Conservation (phyloP, 805 yeast genomes). For the Pichia kluyveri region DNA sequence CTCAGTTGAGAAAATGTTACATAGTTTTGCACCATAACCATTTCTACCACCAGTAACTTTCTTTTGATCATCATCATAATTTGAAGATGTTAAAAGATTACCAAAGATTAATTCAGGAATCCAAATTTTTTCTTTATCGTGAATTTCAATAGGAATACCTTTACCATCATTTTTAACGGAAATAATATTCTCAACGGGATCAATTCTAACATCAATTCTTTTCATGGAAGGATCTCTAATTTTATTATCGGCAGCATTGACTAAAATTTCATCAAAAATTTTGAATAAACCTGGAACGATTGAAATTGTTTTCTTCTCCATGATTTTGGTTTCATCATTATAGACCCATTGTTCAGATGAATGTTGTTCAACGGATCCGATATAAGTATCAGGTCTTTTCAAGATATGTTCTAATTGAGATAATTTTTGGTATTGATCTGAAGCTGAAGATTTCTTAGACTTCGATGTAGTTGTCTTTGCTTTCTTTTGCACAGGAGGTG, state of each 20-base stretch:
- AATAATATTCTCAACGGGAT: slow-evolving; percentile 63
- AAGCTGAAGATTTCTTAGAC: slow-evolving; percentile 27
- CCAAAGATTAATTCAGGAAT: slow-evolving; percentile 97
- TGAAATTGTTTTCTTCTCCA: slow-evolving; percentile 53
- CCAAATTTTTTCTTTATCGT: slow-evolving; percentile 81
- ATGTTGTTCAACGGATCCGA: slow-evolving; percentile 86
- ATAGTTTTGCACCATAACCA: slow-evolving; percentile 95
- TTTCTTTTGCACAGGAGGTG: not conserved
- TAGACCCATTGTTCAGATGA: slow-evolving; percentile 80
- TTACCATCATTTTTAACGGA: slow-evolving; percentile 86
- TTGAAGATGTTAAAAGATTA: slow-evolving; percentile 86
- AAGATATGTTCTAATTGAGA: slow-evolving; percentile 93
- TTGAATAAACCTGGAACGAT: slow-evolving; percentile 95
- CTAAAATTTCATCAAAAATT: slow-evolving; percentile 93
- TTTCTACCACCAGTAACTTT: slow-evolving; percentile 98
- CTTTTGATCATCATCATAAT: slow-evolving; percentile 90
- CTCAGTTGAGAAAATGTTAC: slow-evolving; percentile 89
- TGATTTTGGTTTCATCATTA: slow-evolving; percentile 52
- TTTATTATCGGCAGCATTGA: slow-evolving; percentile 97
- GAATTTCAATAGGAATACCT: slow-evolving; percentile 94
- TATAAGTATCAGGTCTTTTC: slow-evolving; percentile 95
- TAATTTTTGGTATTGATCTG: slow-evolving; percentile 83
- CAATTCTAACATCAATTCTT: slow-evolving; percentile 72
- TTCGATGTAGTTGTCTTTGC: not conserved
- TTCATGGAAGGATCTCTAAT: slow-evolving; percentile 91